Percentiles rank a stretch among this genome's conserved stretches.
Conservation (phyloP, 352 stramenopile species). For the Aphanomyces euteiches region DNA sequence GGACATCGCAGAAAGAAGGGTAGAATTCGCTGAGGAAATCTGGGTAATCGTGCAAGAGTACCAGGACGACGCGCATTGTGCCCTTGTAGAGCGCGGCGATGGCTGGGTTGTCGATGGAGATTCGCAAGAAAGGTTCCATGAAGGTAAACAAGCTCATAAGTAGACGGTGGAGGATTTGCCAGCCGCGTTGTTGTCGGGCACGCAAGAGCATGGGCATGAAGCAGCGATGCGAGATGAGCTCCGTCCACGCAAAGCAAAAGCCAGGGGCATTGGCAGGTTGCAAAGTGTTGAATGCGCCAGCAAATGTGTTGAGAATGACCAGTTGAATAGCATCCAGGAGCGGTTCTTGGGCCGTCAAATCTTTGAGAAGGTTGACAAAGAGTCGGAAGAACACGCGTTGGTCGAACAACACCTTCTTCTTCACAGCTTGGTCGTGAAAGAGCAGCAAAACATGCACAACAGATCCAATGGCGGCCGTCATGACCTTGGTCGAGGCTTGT, state of each 20-base stretch:
- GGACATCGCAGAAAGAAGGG: conserved; percentile 97
- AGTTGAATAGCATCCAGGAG: conserved; percentile 92
- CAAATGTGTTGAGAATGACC: conserved; percentile 96
- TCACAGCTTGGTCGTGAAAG: conserved; percentile 69
- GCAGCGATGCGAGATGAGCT: conserved; percentile 96
- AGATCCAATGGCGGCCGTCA: conserved; percentile 95
- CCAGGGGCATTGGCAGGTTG: conserved; percentile 93
- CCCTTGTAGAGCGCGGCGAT: conserved; percentile 97
- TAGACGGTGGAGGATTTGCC: conserved; percentile 96
- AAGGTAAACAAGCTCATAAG: conserved; percentile 98
- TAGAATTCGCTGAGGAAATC: conserved; percentile 98
- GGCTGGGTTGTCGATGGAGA: conserved; percentile 82
- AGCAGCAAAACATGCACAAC: conserved; percentile 93
- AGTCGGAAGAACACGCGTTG: conserved; percentile 98
- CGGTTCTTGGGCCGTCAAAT: conserved; percentile 94
- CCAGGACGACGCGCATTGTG: conserved; percentile 95
- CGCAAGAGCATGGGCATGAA: conserved; percentile 97
- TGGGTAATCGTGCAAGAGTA: conserved; percentile 98
- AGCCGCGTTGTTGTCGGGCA: conserved; percentile 93
- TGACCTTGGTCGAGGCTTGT: conserved; percentile 72
- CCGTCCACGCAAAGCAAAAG: conserved; percentile 99
- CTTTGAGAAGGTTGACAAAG: conserved; percentile 96
- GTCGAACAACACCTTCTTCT: conserved; percentile 90
- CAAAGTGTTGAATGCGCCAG: conserved; percentile 94
- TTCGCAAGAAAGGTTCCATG: conserved; percentile 94